Conservation (phyloP, 306 rosid species). For the Vigna angularis region DNA sequence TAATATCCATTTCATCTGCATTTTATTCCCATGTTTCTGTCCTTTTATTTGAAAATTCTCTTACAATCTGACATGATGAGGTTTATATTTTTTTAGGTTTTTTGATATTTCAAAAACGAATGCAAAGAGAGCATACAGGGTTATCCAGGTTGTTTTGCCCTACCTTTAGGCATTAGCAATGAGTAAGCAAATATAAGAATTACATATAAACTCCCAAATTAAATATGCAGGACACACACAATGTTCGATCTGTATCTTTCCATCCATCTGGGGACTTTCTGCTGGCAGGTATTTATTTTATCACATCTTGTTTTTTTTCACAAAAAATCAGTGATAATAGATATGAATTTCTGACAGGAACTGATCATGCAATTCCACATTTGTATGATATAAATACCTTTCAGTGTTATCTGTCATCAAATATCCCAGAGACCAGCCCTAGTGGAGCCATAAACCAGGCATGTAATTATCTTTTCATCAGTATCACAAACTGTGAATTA, state of each 20-base stretch:
- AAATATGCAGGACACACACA: conserved; percentile 82
- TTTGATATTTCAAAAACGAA: conserved; percentile 83
- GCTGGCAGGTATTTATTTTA: conserved; percentile 69
- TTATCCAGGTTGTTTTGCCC: conserved; percentile 74
- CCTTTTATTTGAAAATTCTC: conserved; percentile 40
- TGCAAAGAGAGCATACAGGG: conserved; percentile 91
- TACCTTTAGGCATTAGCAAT: conserved; percentile 43
- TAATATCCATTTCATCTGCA: not conserved
- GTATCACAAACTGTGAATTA: conserved; percentile 14
- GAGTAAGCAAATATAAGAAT: conserved; percentile 28
- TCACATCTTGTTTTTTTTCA: conserved; percentile 11
- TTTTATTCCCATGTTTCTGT: conserved; percentile 30
- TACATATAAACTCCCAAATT: conserved; percentile 8
- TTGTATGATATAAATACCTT: conserved; percentile 86
- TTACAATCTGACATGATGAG: conserved; percentile 33
- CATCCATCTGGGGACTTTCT: conserved; percentile 97
- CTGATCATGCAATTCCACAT: conserved; percentile 93
- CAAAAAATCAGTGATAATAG: conserved; percentile 18
- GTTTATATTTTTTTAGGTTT: conserved; percentile 62
- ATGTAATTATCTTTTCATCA: conserved; percentile 41
- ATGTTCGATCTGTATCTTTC: conserved; percentile 87
- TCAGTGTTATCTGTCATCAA: conserved; percentile 82
- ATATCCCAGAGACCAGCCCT: conserved; percentile 65
- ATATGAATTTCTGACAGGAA: conserved; percentile 61
- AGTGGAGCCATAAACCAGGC: conserved; percentile 94